Base-by-base conservation (phyloP, 768 basidiomycete genomes). In the Collybia nuda region DNA sequence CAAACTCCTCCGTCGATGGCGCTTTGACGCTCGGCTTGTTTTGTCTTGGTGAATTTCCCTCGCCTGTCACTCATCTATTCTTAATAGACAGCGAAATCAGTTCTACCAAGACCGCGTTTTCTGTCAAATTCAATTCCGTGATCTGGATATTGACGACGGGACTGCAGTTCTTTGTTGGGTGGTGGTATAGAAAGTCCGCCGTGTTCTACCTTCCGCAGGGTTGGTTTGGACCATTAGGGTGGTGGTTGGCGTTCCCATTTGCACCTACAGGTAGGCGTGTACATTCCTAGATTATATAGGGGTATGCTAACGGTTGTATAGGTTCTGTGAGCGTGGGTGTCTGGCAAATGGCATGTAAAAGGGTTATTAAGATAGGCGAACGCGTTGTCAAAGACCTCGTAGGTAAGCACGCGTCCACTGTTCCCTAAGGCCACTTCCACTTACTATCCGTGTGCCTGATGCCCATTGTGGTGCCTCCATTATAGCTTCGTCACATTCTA, bases 301-400 rank as follows among this genome's bases (percentile, higher is more conserved):
- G 19, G 48, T 47, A 11, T 19, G 28, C 3, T 44, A 18, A 53
- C 40, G 39, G 19, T 8, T 32, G 48, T 19, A 9, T 48, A 94
- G 95, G 96, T 9, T 90, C 93, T 9, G 88, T 99, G 52, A 93
- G 92, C 58, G 92, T 93, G 37, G 90, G 89, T 1, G 81, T 93
- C 36, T 99, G 96, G 96, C 90, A 93, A 62, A 91, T 97, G 85
- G 90, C 93, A 6, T 95, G 93, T 68, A 85, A 82, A 56, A 78
- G 93, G 44, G 88, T 93, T n/a, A 78, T 98, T 51, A 77, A 80
- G 52, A 76, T 86, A n/a, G 77, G 84, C 40, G 91, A 93, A 66
- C 77, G 81, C 19, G 74, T 87, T 5, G 84, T 86, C 49, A 86
- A 81, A 63, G 87, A 87, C 50, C 61, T 88, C 40, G 59, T 71